These are phyloP conservation scores for Daldinia loculata DNA, from an alignment of 495 filamentous ascomycete genomes.

Conservation along the genomic window DNA sequence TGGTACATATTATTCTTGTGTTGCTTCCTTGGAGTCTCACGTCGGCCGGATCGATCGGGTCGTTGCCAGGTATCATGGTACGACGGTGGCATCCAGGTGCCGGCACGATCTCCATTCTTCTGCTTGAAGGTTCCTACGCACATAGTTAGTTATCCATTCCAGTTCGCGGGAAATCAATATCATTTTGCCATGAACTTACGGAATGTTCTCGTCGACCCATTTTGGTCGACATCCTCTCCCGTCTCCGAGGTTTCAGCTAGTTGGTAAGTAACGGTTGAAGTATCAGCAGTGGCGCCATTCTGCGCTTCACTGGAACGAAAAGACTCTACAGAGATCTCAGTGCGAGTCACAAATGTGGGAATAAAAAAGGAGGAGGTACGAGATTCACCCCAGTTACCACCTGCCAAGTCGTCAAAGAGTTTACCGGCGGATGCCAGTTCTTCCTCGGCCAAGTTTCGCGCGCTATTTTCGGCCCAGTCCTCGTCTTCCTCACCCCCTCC, in stretches of 20 bases:
- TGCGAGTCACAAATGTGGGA: conserved; percentile 27
- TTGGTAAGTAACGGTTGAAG: neutral
- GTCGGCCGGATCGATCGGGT: neutral
- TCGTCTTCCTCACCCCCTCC: neutral
- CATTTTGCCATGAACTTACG: conserved; percentile 20
- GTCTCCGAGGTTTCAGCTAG: conserved; percentile 19
- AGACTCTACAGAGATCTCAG: conserved; percentile 43
- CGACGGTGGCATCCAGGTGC: neutral
- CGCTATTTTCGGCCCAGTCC: conserved; percentile 17
- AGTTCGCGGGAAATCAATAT: neutral
- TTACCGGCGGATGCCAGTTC: conserved; percentile 38
- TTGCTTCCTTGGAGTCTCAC: neutral
- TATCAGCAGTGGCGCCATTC: neutral
- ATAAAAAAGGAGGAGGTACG: conserved; percentile 12
- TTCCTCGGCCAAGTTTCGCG: conserved; percentile 24
- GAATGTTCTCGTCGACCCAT: neutral
- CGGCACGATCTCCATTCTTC: conserved; percentile 7
- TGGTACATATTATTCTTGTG: neutral
- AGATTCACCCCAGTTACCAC: conserved; percentile 11
- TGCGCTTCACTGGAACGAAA: conserved; percentile 17
- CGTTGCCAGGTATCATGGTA: neutral
- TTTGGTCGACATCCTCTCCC: neutral
- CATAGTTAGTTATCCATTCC: conserved; percentile 13
- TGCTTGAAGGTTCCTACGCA: conserved; percentile 28
- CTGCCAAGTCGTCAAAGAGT: conserved; percentile 31